Percentiles rank a stretch among this genome's conserved stretches.
These are phyloP conservation scores for Chlamydomonas incerta DNA, from an alignment of 139 green algal species.

Conservation along the genomic window DNA sequence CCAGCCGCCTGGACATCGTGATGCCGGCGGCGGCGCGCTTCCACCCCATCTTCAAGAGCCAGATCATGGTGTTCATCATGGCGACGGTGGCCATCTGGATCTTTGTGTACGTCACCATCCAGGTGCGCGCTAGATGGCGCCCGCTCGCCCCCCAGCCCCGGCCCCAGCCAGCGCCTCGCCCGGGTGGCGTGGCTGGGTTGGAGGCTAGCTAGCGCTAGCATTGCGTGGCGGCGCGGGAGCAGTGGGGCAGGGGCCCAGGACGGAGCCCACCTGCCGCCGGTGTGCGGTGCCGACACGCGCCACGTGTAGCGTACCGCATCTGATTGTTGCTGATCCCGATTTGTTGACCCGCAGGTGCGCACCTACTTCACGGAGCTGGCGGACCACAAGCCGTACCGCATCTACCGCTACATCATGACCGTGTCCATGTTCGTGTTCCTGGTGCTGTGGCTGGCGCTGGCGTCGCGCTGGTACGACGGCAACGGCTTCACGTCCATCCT, in stretches of 20 bases:
- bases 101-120: conserved; percentile 30
- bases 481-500: conserved; percentile 46
- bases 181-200: no score
- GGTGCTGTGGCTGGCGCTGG: conserved; percentile 37
- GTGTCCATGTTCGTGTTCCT: conserved; percentile 34
- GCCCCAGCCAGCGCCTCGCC: no score
- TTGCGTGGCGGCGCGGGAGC: no score
- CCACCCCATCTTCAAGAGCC: conserved; percentile 30
- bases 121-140: conserved; percentile 30
- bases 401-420: conserved; percentile 50
- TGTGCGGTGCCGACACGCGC: no score
- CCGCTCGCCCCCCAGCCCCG: no score
- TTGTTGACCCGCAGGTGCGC: conserved; percentile 13
- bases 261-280: no score
- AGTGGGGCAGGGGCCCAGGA: no score
- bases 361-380: conserved; percentile 48
- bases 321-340: background rate
- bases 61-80: conserved; percentile 54
- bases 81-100: conserved; percentile 42
- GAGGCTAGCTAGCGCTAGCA: no score
- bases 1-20: conserved; percentile 47
- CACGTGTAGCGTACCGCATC: no score
- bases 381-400: conserved; percentile 61
- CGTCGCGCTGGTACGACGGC: conserved; percentile 37
- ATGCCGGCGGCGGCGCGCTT: background rate